These are phyloP conservation scores for Talaromyces sp. DNA, from an alignment of 2,329 filamentous ascomycete species.

Conservation along the genomic window DNA sequence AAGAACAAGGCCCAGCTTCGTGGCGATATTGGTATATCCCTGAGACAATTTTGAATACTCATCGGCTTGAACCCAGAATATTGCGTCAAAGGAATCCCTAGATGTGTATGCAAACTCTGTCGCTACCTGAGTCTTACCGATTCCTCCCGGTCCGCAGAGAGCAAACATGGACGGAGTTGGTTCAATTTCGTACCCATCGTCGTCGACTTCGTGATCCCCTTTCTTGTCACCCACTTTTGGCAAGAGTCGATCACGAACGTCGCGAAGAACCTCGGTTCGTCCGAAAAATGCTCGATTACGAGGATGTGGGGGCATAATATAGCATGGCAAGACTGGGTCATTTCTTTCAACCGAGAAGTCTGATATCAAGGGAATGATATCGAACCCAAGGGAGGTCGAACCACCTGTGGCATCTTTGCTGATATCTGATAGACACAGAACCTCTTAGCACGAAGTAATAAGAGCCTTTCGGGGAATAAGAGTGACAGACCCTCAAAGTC, in stretches of 20 bases:
- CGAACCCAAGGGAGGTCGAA: neutral
- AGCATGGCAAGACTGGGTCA: conserved; percentile 5
- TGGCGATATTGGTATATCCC: neutral
- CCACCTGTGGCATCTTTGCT: neutral
- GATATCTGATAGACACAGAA: neutral
- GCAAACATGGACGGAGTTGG: neutral
- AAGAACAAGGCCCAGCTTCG: neutral
- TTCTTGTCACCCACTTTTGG: neutral
- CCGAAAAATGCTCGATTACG: neutral
- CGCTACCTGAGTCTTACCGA: neutral
- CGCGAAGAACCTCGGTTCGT: neutral
- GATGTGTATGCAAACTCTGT: neutral
- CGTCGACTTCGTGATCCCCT: neutral
- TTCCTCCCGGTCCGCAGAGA: neutral
- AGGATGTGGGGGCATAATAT: neutral
- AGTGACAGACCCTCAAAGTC: neutral
- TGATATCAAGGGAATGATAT: neutral
- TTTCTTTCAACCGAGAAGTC: conserved; percentile 6
- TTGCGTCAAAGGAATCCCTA: neutral
- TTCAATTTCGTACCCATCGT: neutral
- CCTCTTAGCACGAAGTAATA: neutral
- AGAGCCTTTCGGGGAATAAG: neutral
- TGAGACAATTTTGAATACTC: neutral
- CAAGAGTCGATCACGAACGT: neutral
- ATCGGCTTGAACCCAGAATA: neutral